phyloP scores from a whole-genome alignment of 129 eudicot genomes.

The Chrysanthemum lavandulifolium region DNA sequence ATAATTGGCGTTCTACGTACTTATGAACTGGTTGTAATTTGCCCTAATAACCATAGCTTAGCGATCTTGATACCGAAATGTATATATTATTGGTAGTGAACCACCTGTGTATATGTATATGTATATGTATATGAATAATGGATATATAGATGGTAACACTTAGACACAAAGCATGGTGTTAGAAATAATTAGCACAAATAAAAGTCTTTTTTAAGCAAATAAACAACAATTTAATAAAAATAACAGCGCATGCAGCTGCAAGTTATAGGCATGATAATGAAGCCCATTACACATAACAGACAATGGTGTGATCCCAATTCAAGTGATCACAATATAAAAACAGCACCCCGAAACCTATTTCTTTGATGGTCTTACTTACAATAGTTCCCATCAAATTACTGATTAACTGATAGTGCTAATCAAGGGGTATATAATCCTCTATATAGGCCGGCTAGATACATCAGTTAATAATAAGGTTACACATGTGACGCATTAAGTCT shows the following conservation, averaged over 20 bases:
- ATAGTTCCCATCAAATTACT: constrained; percentile 25
- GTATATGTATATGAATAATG: background rate
- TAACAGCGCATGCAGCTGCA: constrained; percentile 32
- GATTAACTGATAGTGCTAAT: constrained; percentile 33
- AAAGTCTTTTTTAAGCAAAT: constrained; percentile 8
- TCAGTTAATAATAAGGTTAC: constrained; percentile 29
- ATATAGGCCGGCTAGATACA: constrained; percentile 46
- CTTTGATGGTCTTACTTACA: constrained; percentile 29
- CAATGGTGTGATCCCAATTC: constrained; percentile 23
- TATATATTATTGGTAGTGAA: background rate
- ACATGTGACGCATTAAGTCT: constrained; percentile 23
- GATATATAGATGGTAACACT: background rate
- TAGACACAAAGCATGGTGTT: constrained; percentile 3
- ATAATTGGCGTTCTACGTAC: too few species aligned
- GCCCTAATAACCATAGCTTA: too few species aligned
- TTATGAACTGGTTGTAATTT: too few species aligned
- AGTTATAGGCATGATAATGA: constrained; percentile 30
- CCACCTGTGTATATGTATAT: background rate
- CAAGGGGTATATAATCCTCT: constrained; percentile 26
- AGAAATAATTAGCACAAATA: constrained; percentile 8
- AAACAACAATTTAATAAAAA: constrained; percentile 19
- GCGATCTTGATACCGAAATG: too few species aligned
- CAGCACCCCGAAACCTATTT: constrained; percentile 30
- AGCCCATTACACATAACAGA: constrained; percentile 28
- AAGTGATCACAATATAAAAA: constrained; percentile 27